These are phyloP conservation scores for Rhynchospora pubera DNA, from an alignment of 176 grass and related monocot species.

Conservation along the genomic window DNA sequence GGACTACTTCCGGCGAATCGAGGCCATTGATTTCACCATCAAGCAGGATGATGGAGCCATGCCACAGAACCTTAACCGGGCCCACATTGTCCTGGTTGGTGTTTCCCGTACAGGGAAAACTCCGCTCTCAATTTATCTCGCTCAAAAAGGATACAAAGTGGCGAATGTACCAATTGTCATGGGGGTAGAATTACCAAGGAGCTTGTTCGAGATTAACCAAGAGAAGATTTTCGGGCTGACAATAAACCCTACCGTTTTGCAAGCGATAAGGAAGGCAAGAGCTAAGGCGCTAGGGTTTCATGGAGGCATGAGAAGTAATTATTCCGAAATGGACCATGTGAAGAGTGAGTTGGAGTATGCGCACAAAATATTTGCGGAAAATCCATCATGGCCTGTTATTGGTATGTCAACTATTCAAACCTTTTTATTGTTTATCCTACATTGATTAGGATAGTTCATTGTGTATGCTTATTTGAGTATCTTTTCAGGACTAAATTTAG, in stretches of 20 bases:
- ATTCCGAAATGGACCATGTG: slow-evolving; percentile 93
- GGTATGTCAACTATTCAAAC: slow-evolving; percentile 32
- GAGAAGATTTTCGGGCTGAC: slow-evolving; percentile 83
- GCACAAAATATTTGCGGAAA: slow-evolving; percentile 50
- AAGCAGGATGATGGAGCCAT: slow-evolving; percentile 95
- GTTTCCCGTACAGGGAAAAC: slow-evolving; percentile 98
- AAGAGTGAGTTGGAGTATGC: slow-evolving; percentile 60
- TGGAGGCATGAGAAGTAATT: slow-evolving; percentile 50
- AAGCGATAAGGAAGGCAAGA: slow-evolving; percentile 81
- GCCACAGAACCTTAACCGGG: slow-evolving; percentile 63
- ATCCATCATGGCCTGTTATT: slow-evolving; percentile 86
- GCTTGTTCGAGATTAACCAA: slow-evolving; percentile 61
- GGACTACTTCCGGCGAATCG: slow-evolving; percentile 83
- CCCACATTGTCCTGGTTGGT: slow-evolving; percentile 75
- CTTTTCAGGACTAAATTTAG: neutral
- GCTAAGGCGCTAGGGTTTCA: slow-evolving; percentile 74
- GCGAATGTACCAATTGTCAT: slow-evolving; percentile 91
- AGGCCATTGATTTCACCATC: slow-evolving; percentile 95
- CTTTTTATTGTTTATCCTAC: neutral
- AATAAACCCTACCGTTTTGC: slow-evolving; percentile 70
- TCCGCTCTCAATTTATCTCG: slow-evolving; percentile 85
- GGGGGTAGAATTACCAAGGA: slow-evolving; percentile 72
- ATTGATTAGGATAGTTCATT: neutral
- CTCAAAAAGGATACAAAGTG: slow-evolving; percentile 96
- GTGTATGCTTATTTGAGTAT: neutral